Evolutionary conservation across 2,329 filamentous ascomycete genomes (phyloP), one percentile per base, ranked within the genome.

Genomic region (Aspergillus flavus): DNA sequence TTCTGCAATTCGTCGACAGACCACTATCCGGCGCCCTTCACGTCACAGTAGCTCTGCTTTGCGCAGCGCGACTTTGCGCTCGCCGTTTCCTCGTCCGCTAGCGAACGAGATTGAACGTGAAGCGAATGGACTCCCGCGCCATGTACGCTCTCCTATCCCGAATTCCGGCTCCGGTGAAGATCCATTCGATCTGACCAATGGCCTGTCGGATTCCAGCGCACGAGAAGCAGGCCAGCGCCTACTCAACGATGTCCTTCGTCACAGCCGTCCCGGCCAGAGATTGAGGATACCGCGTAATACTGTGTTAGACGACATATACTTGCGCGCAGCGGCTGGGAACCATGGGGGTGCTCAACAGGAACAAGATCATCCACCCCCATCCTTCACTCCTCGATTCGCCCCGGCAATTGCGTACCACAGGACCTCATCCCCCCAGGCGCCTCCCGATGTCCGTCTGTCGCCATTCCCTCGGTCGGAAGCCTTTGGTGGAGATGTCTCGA

Each of bases 1-100:
- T 72, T 88, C 85, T 45, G 76, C 84, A 48, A 89, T 89, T 70
- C 84, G 87, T 64, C 84, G 87, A 63, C 81, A 83, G 66, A 70
- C 76, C 63, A 72, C 75, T 53, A 73, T 80, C 64, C 73, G 75
- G 48, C 74, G 74, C 46, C 66, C 70, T 23, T 71, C 71, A 54
- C 74, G 72, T 61, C 68, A 71, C 59, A 62, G 60, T 62, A 61
- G 68, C 48, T 71, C 72, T 41, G 69, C 72, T 41, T 65, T 71
- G 64, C 74, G 73, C 60, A 70, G 73, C 46, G 66, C 67, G 36
- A 70, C 73, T 36, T 63, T 73, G 43, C 67, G 75, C 41, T 71
- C 72, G 28, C 71, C 72, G 19, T 72, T 76, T 41, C 72, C 75
- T 28, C 73, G 66, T 57, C 65, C 69, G n/a, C 55, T 70, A 54